Conservation (phyloP, 2,329 filamentous ascomycete genomes). For the Epichloe baconii region DNA sequence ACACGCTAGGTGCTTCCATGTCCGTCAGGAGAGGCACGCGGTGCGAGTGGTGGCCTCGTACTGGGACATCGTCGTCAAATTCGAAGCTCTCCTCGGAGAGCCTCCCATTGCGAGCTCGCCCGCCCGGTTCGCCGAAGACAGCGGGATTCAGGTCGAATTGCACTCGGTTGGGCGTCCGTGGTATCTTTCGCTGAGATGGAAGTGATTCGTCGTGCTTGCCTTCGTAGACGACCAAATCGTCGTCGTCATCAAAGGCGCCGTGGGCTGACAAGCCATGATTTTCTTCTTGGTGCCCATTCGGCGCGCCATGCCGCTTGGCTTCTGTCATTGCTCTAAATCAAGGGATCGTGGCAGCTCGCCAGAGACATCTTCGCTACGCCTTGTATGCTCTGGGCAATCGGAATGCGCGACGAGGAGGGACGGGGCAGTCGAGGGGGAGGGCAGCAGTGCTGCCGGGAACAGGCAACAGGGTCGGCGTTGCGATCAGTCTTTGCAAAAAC, state of each 20-base stretch:
- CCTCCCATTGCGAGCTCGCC: constrained; percentile 6
- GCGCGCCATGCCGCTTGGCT: constrained; percentile 17
- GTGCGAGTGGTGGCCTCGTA: constrained; percentile 36
- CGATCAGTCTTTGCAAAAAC: not conserved
- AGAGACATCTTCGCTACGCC: constrained; percentile 7
- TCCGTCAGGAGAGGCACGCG: constrained; percentile 64
- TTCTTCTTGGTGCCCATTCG: constrained; percentile 18
- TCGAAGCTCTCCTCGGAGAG: constrained; percentile 32
- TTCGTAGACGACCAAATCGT: constrained; percentile 13
- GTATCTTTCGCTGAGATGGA: constrained; percentile 7
- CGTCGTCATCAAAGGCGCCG: constrained; percentile 12
- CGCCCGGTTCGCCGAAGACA: constrained; percentile 22
- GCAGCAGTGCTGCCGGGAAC: not conserved
- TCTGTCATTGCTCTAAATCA: constrained; percentile 18
- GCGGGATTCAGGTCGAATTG: constrained; percentile 52
- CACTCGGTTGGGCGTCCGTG: constrained; percentile 52
- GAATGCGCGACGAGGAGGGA: not conserved
- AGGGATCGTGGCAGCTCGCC: constrained; percentile 6
- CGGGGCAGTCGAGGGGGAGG: not conserved
- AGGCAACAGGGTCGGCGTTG: not conserved
- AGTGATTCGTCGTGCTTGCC: constrained; percentile 6
- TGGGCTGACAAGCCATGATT: constrained; percentile 17
- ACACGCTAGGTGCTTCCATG: constrained; percentile 66
- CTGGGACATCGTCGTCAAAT: constrained; percentile 28
- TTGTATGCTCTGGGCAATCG: not conserved